Base-by-base conservation (phyloP, 345 rosid species). In the Ceriops tagal region DNA sequence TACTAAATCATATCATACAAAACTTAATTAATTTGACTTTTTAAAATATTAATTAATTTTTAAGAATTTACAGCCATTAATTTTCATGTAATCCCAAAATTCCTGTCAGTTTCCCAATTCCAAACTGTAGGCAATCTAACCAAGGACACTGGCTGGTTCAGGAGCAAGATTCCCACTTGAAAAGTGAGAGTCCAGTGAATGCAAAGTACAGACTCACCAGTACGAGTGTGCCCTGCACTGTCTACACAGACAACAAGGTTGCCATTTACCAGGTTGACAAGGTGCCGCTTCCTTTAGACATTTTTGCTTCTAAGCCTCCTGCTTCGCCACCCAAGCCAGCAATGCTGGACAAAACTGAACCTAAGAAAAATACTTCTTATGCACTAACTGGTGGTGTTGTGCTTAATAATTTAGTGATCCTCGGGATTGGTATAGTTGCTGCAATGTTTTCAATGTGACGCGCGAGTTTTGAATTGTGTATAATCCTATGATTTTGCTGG, bases 221-320 rank as follows among this genome's bases (percentile, higher is more conserved):
- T 18, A 78, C 86, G 20, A 69, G 67, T 2, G 78, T 82, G 7
- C 57, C 75, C 11, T 67, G 79, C 27, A 37, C 67, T 20, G 53
- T 84, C 0, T 80, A 69, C 59, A 61, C 74, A 16, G 84, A 84
- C 62, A 73, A 65, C 13, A 78, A 78, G 53, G 73, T 78, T 61
- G 80, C 83, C 1, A 73, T 84, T 28, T 82, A 80, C 20, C 78
- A 72, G 51, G 80, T 84, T 1, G 83, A 77, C 69, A 73, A 81
- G 73, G 85, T 81, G 27, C 68, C 81, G 56, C 86, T 78, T 55
- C 86, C 88, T 10, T 55, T 72, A 57, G 78, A 69, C 57, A 67
- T 82, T 39, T 82, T 84, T n/a, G 79, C 73, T 13, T 67, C 78
- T 9, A 80, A 72, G 61, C 82, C 88, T 52, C 88, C 85, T 0